A percentile compares a stretch with the other conserved stretches of the same genome.
Conservation (phyloP, 257 asterid species). For the Osmanthus fragrans region DNA sequence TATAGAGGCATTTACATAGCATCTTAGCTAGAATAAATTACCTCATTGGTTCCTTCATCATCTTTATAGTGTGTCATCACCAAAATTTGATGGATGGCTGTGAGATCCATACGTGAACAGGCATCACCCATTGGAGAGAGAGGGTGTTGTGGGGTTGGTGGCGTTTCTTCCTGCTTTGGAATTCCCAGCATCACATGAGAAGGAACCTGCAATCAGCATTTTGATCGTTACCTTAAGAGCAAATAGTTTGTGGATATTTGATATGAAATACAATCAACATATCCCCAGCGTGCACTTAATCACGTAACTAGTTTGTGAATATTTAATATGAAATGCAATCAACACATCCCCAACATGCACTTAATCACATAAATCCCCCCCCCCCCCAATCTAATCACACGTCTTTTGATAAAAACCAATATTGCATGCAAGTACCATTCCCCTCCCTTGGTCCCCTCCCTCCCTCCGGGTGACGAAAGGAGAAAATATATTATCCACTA, state of each 20-base stretch:
- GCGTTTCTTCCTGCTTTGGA: constrained; percentile 78
- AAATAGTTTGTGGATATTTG: constrained; percentile 2
- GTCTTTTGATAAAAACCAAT: not conserved
- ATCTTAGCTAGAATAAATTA: constrained; percentile 30
- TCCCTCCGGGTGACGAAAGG: not conserved
- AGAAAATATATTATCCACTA: not conserved
- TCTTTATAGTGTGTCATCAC: constrained; percentile 92
- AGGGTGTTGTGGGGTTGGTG: constrained; percentile 90
- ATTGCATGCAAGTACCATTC: not conserved
- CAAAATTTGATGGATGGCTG: constrained; percentile 97
- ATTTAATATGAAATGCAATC: constrained; percentile 2
- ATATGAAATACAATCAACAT: not conserved
- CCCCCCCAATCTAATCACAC: no score
- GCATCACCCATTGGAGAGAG: constrained; percentile 98
- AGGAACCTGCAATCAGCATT: constrained; percentile 57
- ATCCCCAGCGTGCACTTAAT: not conserved
- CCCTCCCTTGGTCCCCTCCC: not conserved
- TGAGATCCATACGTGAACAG: constrained; percentile 92
- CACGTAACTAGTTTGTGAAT: not conserved
- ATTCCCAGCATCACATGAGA: constrained; percentile 94
- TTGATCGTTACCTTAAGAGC: constrained; percentile 12
- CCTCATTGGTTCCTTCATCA: constrained; percentile 95
- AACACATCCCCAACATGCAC: not conserved
- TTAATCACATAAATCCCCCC: not conserved
- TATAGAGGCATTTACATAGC: constrained; percentile 11